Conservation (phyloP, 2,329 filamentous ascomycete species). For the Clonostachys solani region DNA sequence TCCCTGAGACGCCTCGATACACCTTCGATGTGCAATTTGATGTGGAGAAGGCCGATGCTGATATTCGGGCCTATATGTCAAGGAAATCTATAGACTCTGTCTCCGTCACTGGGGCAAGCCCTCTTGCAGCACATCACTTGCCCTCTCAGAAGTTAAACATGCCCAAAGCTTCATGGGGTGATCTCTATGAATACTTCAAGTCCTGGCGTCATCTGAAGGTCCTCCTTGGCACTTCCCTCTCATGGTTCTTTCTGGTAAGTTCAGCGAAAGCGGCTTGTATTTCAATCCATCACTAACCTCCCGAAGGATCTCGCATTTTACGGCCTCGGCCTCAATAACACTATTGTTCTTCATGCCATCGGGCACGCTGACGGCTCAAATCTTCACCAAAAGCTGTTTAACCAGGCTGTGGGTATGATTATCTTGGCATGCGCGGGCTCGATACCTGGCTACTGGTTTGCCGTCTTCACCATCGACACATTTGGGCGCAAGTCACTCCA, state of each 20-base stretch:
- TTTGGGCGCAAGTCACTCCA: conserved; percentile 76
- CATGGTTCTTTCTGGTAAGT: conserved; percentile 71
- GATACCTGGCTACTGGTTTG: conserved; percentile 77
- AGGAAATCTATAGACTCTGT: conserved; percentile 42
- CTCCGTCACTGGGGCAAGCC: conserved; percentile 24
- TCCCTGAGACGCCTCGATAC: conserved; percentile 80
- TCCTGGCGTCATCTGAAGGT: conserved; percentile 68
- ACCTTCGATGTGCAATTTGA: conserved; percentile 78
- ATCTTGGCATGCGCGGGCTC: conserved; percentile 74
- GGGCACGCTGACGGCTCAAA: conserved; percentile 62
- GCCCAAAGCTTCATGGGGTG: conserved; percentile 66
- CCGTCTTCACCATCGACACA: conserved; percentile 68
- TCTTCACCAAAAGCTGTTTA: conserved; percentile 66
- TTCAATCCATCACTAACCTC: no score
- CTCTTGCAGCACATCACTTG: conserved; percentile 47
- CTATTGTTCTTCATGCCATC: conserved; percentile 66
- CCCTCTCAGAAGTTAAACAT: conserved; percentile 39
- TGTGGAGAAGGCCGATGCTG: conserved; percentile 68
- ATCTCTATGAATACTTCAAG: conserved; percentile 63
- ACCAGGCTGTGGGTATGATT: conserved; percentile 71
- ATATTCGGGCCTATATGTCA: conserved; percentile 58
- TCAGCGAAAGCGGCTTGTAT: no score
- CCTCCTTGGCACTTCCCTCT: conserved; percentile 71
- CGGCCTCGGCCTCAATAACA: conserved; percentile 71
- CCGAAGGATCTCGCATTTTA: conserved; percentile 61